phyloP scores from a whole-genome alignment of 2,329 filamentous ascomycete species.

The Cladobotryum mycophilum region DNA sequence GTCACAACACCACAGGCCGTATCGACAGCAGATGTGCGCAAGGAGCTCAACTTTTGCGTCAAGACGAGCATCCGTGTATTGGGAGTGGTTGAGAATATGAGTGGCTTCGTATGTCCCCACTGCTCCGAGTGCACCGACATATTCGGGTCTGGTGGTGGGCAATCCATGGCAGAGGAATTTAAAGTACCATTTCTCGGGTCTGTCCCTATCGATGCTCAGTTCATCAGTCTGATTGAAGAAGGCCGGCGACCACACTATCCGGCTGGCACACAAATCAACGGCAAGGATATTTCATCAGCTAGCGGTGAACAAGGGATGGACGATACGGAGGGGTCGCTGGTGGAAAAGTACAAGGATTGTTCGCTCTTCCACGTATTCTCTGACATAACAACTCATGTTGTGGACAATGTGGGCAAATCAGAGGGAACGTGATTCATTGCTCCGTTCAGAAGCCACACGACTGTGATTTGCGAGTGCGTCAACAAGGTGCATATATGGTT shows the following conservation, averaged over 20 bases:
- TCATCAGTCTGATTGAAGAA: conserved; percentile 81
- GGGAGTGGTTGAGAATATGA: conserved; percentile 97
- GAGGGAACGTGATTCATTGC: conserved; percentile 5
- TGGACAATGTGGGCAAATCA: conserved; percentile 1
- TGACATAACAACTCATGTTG: conserved; percentile 46
- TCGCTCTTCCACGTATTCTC: conserved; percentile 64
- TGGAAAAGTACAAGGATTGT: conserved; percentile 67
- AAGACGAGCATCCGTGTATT: conserved; percentile 76
- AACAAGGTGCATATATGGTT: no score
- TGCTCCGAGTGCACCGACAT: conserved; percentile 85
- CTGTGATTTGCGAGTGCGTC: no score
- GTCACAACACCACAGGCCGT: conserved; percentile 96
- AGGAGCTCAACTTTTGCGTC: conserved; percentile 87
- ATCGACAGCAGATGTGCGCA: conserved; percentile 86
- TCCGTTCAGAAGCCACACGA: no score
- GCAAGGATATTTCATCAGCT: conserved; percentile 42
- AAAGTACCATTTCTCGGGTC: conserved; percentile 75
- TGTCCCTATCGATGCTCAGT: conserved; percentile 89
- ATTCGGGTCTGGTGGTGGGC: conserved; percentile 84
- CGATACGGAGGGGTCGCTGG: conserved; percentile 38
- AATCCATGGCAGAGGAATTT: conserved; percentile 84
- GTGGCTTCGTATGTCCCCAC: conserved; percentile 76
- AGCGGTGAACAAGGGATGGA: conserved; percentile 13
- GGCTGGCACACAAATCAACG: conserved; percentile 56
- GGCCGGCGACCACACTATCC: conserved; percentile 60